phyloP scores from a whole-genome alignment of 2,329 filamentous ascomycete genomes.

The Geosmithia morbida region DNA sequence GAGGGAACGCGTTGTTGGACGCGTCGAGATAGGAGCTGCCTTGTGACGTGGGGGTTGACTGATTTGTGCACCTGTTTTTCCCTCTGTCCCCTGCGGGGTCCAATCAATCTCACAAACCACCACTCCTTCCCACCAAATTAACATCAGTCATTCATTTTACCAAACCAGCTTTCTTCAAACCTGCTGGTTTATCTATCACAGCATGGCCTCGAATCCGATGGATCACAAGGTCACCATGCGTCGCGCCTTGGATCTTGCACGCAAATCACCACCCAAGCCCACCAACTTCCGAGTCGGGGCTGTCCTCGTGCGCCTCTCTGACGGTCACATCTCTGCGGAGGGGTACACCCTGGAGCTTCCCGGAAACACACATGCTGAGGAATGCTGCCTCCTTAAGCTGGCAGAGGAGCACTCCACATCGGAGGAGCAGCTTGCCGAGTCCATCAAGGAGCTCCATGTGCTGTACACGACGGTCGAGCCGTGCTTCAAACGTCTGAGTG shows the following conservation, averaged over 20 bases:
- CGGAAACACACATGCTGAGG: constrained; percentile 93
- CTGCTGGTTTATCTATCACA: not conserved
- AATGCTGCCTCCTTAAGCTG: constrained; percentile 75
- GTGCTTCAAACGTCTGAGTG: constrained; percentile 59
- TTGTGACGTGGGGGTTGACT: not conserved
- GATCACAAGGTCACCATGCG: constrained; percentile 41
- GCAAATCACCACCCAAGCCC: constrained; percentile 67
- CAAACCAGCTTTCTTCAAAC: not conserved
- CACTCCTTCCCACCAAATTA: not conserved
- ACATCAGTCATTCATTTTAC: not conserved
- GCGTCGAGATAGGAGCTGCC: not conserved
- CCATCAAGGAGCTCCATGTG: constrained; percentile 16
- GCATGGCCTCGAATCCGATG: not conserved
- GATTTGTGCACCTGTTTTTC: not conserved
- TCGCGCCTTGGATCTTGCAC: constrained; percentile 61
- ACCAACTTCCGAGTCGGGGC: constrained; percentile 93
- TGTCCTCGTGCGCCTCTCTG: constrained; percentile 51
- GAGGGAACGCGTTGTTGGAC: not conserved
- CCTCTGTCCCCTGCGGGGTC: not conserved
- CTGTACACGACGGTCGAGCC: constrained; percentile 94
- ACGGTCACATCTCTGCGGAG: constrained; percentile 51
- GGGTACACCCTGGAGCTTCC: constrained; percentile 84
- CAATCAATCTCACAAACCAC: not conserved
- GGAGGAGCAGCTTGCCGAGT: constrained; percentile 39
- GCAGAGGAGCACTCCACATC: constrained; percentile 28